Evolutionary conservation across 306 rosid genomes (phyloP), one percentile per base, ranked within the genome.

Genomic region (Lathyrus oleraceus): DNA sequence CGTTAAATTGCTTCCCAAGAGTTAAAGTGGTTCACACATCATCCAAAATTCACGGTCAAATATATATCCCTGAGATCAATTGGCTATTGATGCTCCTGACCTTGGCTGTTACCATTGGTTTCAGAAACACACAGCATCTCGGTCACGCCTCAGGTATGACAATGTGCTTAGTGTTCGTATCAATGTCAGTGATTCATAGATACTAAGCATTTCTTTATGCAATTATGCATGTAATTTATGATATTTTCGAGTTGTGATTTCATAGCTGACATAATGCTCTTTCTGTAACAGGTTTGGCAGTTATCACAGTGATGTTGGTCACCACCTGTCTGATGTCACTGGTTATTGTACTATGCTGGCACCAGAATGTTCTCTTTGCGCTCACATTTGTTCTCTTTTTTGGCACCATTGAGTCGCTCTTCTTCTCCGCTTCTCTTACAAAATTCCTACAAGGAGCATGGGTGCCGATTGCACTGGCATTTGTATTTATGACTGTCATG

Each of bases 271-370:
- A 13, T 10, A 45, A 21, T 17, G 30, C 62, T 64, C 72, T 53
- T 6, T 67, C 35, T 14, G n/a, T 7, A 73, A 79, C 96, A 94
- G 98, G 98, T 79, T 84, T 94, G 85, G 97, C 96, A 42, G 97
- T 94, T 72, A 94, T 94, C 44, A 90, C 96, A 9, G 98, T 90
- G 67, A 94, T 94, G 97, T 83, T 94, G 83, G 98, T 94, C 61
- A 94, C 98, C 42, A 94, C 97, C 21, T 88, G 96, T 89, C 80
- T 94, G 78, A 94, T 94, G 98, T 94, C 98, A 43, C 87, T 90
- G 39, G 89, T 90, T 69, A 87, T 94, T 17, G 96, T 91, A 58
- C 82, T 94, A 16, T 87, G 96, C 85, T 94, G 98, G 98, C 86
- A 81, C 71, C 84, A 38, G 21, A 87, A 84, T 44, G 81, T 94